Percentiles rank a stretch among this genome's conserved stretches.
Conservation (phyloP, 1,139 yeast species). For the Yamadazyma taylorii region DNA sequence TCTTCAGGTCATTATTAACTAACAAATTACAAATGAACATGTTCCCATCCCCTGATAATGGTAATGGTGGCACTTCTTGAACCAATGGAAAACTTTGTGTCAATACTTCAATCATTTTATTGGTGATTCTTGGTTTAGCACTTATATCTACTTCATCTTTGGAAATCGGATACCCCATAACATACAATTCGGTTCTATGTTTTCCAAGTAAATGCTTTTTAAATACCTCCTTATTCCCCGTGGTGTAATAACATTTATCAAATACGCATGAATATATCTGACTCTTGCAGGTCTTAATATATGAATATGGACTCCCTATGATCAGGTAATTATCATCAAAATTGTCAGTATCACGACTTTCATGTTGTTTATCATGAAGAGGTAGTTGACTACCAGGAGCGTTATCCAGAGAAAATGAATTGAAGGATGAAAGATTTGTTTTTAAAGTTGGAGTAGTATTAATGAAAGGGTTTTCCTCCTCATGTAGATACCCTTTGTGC, state of each 20-base stretch:
- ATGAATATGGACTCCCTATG: constrained; percentile 18
- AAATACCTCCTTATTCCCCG: constrained; percentile 33
- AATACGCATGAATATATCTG: constrained; percentile 31
- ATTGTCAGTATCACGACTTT: constrained; percentile 5
- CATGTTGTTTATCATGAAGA: too few species aligned
- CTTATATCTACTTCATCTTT: constrained; percentile 9
- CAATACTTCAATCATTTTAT: constrained; percentile 14
- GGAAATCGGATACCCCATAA: constrained; percentile 36
- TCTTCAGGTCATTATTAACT: constrained; percentile 7
- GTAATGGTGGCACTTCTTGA: constrained; percentile 25
- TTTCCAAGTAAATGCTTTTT: constrained; percentile 29
- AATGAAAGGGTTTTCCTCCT: constrained; percentile 1
- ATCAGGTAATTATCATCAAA: constrained; percentile 31
- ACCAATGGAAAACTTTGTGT: constrained; percentile 29
- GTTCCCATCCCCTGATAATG: constrained; percentile 21
- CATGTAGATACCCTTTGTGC: too few species aligned
- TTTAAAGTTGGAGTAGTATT: constrained; percentile 1
- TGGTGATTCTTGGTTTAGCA: constrained; percentile 6
- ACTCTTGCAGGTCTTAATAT: constrained; percentile 8
- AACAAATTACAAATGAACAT: constrained; percentile 19
- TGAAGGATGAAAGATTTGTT: too few species aligned
- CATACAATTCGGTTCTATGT: constrained; percentile 25
- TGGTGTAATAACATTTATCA: constrained; percentile 28
- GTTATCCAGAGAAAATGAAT: too few species aligned
- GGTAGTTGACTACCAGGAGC: too few species aligned